Conservation (phyloP, 208 protist species). For the Histomonas meleagridis region DNA sequence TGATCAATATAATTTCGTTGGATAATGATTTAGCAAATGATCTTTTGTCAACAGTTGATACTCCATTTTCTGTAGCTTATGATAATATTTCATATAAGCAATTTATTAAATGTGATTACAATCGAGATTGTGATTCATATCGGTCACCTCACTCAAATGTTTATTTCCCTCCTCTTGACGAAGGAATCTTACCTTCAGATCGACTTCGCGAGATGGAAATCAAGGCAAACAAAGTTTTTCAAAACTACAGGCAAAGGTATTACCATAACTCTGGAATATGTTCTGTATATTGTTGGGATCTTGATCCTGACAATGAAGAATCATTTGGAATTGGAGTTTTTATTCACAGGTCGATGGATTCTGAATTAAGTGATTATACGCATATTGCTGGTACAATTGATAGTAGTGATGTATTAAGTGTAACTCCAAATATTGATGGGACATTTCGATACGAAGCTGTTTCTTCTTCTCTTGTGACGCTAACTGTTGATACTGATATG, state of each 20-base stretch:
- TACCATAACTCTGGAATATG: background rate
- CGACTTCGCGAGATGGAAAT: slow-evolving; percentile 47
- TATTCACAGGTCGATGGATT: background rate
- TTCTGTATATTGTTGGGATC: background rate
- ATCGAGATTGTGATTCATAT: slow-evolving; percentile 72
- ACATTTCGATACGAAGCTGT: no score
- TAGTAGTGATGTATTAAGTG: background rate
- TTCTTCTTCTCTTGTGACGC: background rate
- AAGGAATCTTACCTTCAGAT: slow-evolving; percentile 45
- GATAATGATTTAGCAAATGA: slow-evolving; percentile 60
- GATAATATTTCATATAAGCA: slow-evolving; percentile 52
- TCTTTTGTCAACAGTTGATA: slow-evolving; percentile 63
- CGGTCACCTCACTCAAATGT: slow-evolving; percentile 55
- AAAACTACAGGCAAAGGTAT: background rate
- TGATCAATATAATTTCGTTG: background rate
- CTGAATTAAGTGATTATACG: background rate
- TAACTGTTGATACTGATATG: background rate
- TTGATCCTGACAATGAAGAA: background rate
- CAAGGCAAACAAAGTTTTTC: background rate
- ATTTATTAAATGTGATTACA: slow-evolving; percentile 72
- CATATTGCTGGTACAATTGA: background rate
- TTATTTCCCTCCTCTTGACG: slow-evolving; percentile 47
- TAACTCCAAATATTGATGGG: no score
- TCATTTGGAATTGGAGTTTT: background rate
- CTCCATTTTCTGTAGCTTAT: slow-evolving; percentile 61